A percentile compares a stretch with the other conserved stretches of the same genome.
phyloP scores from a whole-genome alignment of 129 eudicot species.

The Helianthus tuberosus region DNA sequence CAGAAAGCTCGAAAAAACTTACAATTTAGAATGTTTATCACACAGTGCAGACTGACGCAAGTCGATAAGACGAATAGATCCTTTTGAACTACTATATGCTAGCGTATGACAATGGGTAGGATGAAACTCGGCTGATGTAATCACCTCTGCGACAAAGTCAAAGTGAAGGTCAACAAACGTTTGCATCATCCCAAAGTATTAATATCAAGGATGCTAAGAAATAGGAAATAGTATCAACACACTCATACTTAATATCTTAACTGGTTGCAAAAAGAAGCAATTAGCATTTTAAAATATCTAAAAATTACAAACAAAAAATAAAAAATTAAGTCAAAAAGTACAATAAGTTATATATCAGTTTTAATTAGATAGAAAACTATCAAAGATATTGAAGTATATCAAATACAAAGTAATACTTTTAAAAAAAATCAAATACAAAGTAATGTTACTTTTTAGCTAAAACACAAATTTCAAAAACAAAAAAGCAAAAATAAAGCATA shows the following conservation, averaged over 20 bases:
- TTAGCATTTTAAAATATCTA: background rate
- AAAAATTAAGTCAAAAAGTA: background rate
- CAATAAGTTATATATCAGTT: background rate
- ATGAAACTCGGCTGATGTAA: constrained; percentile 97
- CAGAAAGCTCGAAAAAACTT: constrained; percentile 37
- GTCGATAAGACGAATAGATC: constrained; percentile 95
- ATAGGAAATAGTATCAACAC: background rate
- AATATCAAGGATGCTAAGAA: background rate
- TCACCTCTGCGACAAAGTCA: constrained; percentile 72
- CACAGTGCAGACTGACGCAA: constrained; percentile 96
- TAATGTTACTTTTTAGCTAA: background rate
- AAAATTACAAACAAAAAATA: background rate
- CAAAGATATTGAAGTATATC: background rate
- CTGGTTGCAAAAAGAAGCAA: constrained; percentile 1
- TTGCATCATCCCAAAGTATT: constrained; percentile 5
- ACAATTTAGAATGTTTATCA: constrained; percentile 91
- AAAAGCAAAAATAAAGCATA: background rate
- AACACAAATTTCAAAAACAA: background rate
- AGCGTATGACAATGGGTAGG: constrained; percentile 90
- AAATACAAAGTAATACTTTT: no score
- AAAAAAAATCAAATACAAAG: no score
- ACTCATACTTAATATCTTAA: background rate
- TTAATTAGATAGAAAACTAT: background rate
- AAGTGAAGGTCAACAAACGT: constrained; percentile 19
- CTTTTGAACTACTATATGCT: constrained; percentile 97